A percentile compares a stretch with the other conserved stretches of the same genome.
phyloP scores from a whole-genome alignment of 257 asterid species.

The Solanum corneliomulleri region DNA sequence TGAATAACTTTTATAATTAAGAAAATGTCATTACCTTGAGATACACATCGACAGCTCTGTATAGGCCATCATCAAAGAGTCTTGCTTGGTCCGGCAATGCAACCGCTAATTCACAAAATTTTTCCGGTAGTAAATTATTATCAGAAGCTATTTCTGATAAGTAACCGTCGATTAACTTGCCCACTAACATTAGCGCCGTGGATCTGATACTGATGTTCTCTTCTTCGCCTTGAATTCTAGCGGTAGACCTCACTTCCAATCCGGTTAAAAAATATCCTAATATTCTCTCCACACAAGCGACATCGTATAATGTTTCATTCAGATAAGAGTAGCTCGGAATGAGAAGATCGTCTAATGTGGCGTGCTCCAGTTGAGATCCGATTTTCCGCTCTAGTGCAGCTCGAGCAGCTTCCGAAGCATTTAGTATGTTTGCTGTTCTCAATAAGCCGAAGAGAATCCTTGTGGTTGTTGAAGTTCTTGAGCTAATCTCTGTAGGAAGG shows the following conservation, averaged over 20 bases:
- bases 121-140: slow-evolving; percentile 69
- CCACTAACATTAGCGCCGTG: slow-evolving; percentile 64
- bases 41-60: slow-evolving; percentile 95
- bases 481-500: slow-evolving; percentile 46
- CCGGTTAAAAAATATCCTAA: slow-evolving; percentile 43
- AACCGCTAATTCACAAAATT: slow-evolving; percentile 62
- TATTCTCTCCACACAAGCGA: slow-evolving; percentile 84
- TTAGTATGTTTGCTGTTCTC: slow-evolving; percentile 66
- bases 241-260: slow-evolving; percentile 33
- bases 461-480: slow-evolving; percentile 29
- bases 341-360: slow-evolving; percentile 75
- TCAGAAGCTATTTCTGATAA: slow-evolving; percentile 94
- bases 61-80: slow-evolving; percentile 84
- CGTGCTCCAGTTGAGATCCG: slow-evolving; percentile 75
- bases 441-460: slow-evolving; percentile 64
- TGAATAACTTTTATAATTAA: neutral
- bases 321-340: slow-evolving; percentile 92
- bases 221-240: slow-evolving; percentile 26
- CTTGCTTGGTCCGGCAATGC: slow-evolving; percentile 81
- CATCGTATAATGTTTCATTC: slow-evolving; percentile 86
- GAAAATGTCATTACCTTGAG: slow-evolving; percentile 50
- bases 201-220: slow-evolving; percentile 29
- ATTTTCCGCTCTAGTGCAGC: slow-evolving; percentile 70
- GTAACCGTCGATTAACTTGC: slow-evolving; percentile 91
- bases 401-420: slow-evolving; percentile 56